Percentiles rank a stretch among this genome's conserved stretches.
These are phyloP conservation scores for Wallemia mellicola DNA, from an alignment of 1,284 basidiomycete genomes.

Conservation along the genomic window DNA sequence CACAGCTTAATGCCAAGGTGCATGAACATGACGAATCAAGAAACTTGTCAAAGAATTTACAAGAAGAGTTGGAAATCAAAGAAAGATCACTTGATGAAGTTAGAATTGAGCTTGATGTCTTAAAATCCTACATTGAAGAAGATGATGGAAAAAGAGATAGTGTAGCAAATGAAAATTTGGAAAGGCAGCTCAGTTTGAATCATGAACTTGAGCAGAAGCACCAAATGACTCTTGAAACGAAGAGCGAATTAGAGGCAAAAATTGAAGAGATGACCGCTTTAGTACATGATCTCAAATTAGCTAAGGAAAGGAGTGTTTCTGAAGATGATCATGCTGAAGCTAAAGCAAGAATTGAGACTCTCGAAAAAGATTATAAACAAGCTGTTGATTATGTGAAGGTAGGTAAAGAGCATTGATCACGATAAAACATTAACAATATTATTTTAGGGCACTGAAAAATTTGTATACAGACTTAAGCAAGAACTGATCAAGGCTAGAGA, in stretches of 20 bases:
- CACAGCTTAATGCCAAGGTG: constrained; percentile 39
- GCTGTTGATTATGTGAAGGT: constrained; percentile 41
- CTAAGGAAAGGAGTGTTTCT: constrained; percentile 18
- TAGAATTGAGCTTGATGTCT: constrained; percentile 42
- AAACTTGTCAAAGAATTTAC: constrained; percentile 9
- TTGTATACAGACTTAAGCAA: constrained; percentile 81
- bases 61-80: constrained; percentile 34
- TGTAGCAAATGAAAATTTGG: constrained; percentile 59
- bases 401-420: constrained; percentile 3
- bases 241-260: constrained; percentile 41
- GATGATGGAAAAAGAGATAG: constrained; percentile 40
- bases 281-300: constrained; percentile 26
- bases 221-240: constrained; percentile 27
- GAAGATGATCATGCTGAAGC: constrained; percentile 13
- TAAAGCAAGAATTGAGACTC: constrained; percentile 21
- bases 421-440: constrained; percentile 12
- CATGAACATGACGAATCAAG: constrained; percentile 35
- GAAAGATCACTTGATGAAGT: constrained; percentile 48
- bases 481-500: constrained; percentile 54
- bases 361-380: constrained; percentile 85
- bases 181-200: constrained; percentile 36
- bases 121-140: constrained; percentile 65
- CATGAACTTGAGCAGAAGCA: constrained; percentile 43
- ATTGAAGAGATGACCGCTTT: constrained; percentile 32
- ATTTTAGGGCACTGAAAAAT: constrained; percentile 79